These are phyloP conservation scores for Stachybotrys elegans DNA, from an alignment of 2,329 filamentous ascomycete genomes.

Conservation along the genomic window DNA sequence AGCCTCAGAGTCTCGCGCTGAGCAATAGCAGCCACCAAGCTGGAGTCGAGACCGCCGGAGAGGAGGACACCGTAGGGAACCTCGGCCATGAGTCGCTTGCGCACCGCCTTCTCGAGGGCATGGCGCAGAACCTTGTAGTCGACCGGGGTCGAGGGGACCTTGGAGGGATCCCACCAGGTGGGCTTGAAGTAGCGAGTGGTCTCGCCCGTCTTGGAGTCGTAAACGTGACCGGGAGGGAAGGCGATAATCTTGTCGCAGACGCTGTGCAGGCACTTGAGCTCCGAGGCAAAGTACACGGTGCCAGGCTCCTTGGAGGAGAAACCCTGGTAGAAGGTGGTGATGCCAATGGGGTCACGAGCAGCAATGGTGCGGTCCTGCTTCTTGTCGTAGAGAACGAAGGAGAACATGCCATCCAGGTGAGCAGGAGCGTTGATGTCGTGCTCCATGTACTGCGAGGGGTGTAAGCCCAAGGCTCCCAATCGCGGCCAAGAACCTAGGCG, in stretches of 20 bases:
- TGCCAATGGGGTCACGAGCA: conserved; percentile 91
- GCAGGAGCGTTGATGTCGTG: conserved; percentile 89
- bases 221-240: conserved; percentile 94
- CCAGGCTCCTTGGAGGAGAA: conserved; percentile 78
- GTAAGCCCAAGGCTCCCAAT: conserved; percentile 5
- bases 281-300: conserved; percentile 92
- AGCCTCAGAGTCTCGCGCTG: conserved; percentile 84
- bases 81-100: conserved; percentile 97
- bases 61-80: conserved; percentile 95
- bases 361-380: conserved; percentile 86
- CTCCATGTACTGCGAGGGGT: conserved; percentile 68
- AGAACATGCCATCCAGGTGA: conserved; percentile 98
- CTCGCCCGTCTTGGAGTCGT: conserved; percentile 85
- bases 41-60: conserved; percentile 93
- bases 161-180: conserved; percentile 81
- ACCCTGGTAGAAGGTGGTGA: conserved; percentile 97
- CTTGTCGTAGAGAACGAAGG: conserved; percentile 97
- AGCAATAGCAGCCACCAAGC: conserved; percentile 89
- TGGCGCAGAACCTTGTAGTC: conserved; percentile 79
- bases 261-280: conserved; percentile 87
- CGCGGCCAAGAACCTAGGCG: too few relatives aligned
- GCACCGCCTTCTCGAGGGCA: conserved; percentile 82
- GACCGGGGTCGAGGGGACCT: conserved; percentile 72
- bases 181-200: conserved; percentile 87
- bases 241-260: conserved; percentile 94